Conservation (phyloP, 75 land plant species). For the Gnetum montanum region DNA sequence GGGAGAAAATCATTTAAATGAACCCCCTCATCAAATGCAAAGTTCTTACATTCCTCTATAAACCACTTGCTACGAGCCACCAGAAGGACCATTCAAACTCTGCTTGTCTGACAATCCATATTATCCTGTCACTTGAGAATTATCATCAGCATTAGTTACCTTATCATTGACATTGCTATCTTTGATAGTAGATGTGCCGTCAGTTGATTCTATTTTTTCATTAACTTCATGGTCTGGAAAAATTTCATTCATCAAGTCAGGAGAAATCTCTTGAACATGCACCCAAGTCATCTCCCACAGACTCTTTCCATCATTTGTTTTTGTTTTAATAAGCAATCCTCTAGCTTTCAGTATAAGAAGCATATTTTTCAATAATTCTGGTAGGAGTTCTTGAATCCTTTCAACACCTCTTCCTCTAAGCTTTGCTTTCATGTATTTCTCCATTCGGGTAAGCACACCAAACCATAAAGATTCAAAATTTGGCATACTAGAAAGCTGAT, state of each 20-base stretch:
- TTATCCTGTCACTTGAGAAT: too few relatives aligned
- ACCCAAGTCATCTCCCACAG: slow-evolving; percentile 52
- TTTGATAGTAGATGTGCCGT: background rate
- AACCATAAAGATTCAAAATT: slow-evolving; percentile 33
- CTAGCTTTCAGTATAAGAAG: slow-evolving; percentile 28
- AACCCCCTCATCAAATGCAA: too few relatives aligned
- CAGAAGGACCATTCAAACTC: background rate
- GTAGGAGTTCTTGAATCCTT: slow-evolving; percentile 40
- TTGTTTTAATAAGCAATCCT: slow-evolving; percentile 23
- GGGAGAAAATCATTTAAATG: too few relatives aligned
- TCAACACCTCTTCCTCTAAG: slow-evolving; percentile 34
- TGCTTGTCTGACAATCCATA: background rate
- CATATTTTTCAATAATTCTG: slow-evolving; percentile 36
- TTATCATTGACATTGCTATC: background rate
- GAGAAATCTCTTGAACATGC: slow-evolving; percentile 32
- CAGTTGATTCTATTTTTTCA: background rate
- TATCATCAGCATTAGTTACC: too few relatives aligned
- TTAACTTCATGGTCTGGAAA: slow-evolving; percentile 8
- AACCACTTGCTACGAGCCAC: background rate
- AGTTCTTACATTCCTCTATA: too few relatives aligned
- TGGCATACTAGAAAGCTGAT: slow-evolving; percentile 23
- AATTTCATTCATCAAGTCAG: slow-evolving; percentile 21
- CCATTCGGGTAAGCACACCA: slow-evolving; percentile 35
- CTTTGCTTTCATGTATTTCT: slow-evolving; percentile 39
- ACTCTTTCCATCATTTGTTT: slow-evolving; percentile 22